These are phyloP conservation scores for Rhododendron ferrugineum DNA, from an alignment of 148 eudicot genomes.

Conservation along the genomic window DNA sequence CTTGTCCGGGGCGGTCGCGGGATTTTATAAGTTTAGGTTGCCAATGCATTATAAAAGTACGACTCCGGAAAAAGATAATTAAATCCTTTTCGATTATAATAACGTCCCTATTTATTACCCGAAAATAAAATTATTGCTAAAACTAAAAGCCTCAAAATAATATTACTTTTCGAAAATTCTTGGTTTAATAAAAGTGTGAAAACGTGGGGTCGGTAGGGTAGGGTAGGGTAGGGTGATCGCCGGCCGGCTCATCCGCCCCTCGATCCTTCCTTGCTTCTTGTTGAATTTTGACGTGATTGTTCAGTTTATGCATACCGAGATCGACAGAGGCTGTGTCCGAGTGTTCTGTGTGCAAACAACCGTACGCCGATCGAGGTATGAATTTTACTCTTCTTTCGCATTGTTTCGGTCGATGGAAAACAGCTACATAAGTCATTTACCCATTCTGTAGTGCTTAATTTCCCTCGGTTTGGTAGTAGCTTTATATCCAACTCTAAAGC, in stretches of 20 bases:
- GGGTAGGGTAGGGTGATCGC: not conserved
- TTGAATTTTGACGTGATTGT: slow-evolving; percentile 5
- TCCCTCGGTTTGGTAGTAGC: no score
- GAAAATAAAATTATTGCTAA: no score
- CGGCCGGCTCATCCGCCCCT: not conserved
- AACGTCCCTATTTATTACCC: no score
- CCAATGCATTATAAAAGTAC: no score
- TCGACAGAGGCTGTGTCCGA: slow-evolving; percentile 30
- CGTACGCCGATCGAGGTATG: slow-evolving; percentile 46
- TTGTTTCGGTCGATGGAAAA: not conserved
- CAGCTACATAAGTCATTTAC: not conserved
- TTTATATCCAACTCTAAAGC: no score
- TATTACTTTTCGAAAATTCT: no score
- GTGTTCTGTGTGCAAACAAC: slow-evolving; percentile 54
- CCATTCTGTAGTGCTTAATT: not conserved
- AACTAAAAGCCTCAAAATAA: no score
- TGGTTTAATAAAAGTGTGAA: not conserved
- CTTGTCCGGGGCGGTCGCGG: no score
- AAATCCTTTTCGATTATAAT: no score
- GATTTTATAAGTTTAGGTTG: no score
- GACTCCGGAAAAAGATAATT: no score
- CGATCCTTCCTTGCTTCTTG: not conserved
- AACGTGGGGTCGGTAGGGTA: not conserved
- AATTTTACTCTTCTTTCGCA: not conserved
- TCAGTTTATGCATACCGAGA: slow-evolving; percentile 50